These are phyloP conservation scores for Oryza glumipatula DNA, from an alignment of 176 grass and related monocot species.

Conservation along the genomic window DNA sequence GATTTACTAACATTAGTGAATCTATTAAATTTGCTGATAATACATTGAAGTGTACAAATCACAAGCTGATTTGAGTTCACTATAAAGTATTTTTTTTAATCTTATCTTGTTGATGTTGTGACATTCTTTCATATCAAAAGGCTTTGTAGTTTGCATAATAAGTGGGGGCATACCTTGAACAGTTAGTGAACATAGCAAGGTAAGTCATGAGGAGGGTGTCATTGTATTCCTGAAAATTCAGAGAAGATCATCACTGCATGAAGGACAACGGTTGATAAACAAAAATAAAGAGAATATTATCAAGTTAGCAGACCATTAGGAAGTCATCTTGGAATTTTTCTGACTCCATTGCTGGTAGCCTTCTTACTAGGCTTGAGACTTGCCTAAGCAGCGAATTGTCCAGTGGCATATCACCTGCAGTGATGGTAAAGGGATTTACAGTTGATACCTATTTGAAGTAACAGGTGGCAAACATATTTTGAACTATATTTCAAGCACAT, in stretches of 20 bases:
- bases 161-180: conserved; percentile 60
- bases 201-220: conserved; percentile 98
- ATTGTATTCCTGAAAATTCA: conserved; percentile 87
- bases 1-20: background rate
- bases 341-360: conserved; percentile 89
- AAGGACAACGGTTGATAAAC: background rate
- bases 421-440: background rate
- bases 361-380: conserved; percentile 96
- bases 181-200: conserved; percentile 96
- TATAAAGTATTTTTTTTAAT: background rate
- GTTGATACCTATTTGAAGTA: background rate
- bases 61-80: background rate
- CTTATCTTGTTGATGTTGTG: background rate
- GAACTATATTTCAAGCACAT: background rate
- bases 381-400: conserved; percentile 96
- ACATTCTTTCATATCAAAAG: background rate
- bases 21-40: background rate
- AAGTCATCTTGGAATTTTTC: conserved; percentile 99
- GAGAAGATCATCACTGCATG: background rate
- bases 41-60: background rate
- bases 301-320: conserved; percentile 66
- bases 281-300: conserved; percentile 14
- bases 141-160: background rate
- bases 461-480: background rate
- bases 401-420: conserved; percentile 72